A percentile compares a stretch with the other conserved stretches of the same genome.
These are phyloP conservation scores for Bruguiera parviflora DNA, from an alignment of 345 rosid species.

Conservation along the genomic window DNA sequence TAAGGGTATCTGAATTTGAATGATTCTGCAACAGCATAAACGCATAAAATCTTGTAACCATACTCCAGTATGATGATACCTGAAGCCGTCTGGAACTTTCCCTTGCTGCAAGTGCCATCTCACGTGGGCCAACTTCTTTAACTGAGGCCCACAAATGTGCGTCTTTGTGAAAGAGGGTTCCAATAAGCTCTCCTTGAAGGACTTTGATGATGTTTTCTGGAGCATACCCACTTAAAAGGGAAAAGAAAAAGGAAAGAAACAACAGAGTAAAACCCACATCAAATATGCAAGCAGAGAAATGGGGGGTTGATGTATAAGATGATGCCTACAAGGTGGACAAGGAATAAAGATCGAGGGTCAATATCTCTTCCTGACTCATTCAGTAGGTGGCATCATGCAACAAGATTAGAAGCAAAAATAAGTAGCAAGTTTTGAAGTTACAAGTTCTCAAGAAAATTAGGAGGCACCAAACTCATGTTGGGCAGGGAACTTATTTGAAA, in stretches of 20 bases:
- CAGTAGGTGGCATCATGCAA: not conserved
- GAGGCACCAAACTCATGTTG: not conserved
- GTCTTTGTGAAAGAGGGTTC: constrained; percentile 92
- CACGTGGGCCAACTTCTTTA: constrained; percentile 58
- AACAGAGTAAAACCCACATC: not conserved
- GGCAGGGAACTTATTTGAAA: not conserved
- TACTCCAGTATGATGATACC: constrained; percentile 39
- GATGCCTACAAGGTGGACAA: not conserved
- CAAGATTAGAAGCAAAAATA: not conserved
- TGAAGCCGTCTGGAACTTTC: constrained; percentile 88
- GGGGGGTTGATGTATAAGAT: not conserved
- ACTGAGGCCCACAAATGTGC: constrained; percentile 65
- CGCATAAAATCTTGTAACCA: constrained; percentile 3
- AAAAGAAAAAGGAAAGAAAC: not conserved
- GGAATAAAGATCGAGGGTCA: not conserved
- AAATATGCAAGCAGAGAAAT: not conserved
- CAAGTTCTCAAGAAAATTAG: not conserved
- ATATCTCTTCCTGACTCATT: not conserved
- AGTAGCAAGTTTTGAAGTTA: not conserved
- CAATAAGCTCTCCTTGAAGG: constrained; percentile 78
- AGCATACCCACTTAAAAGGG: constrained; percentile 64
- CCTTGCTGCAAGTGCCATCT: constrained; percentile 94
- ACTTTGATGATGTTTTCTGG: constrained; percentile 70
- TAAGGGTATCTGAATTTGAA: not conserved
- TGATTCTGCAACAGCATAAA: constrained; percentile 2